Percentiles rank a stretch among this genome's conserved stretches.
These are phyloP conservation scores for Solanum gandarillasii DNA, from an alignment of 257 asterid genomes.

Conservation along the genomic window DNA sequence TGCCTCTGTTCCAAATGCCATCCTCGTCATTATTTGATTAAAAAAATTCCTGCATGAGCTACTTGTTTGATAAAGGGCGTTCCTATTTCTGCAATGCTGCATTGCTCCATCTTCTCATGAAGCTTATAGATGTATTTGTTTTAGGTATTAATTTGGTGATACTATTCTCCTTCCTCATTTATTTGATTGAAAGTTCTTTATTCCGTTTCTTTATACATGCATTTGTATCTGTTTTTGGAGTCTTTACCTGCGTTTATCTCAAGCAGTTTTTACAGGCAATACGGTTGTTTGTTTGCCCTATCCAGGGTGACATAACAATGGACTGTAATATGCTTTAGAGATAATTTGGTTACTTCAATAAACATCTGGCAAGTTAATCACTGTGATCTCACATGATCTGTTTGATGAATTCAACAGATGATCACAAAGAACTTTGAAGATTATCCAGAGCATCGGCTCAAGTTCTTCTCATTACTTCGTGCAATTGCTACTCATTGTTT, in stretches of 20 bases:
- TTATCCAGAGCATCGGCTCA: constrained; percentile 98
- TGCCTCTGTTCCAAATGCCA: neutral
- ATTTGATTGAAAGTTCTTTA: neutral
- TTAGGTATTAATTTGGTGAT: neutral
- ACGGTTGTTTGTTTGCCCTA: neutral
- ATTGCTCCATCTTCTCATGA: neutral
- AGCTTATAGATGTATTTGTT: neutral
- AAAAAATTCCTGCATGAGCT: neutral
- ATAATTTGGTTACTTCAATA: neutral
- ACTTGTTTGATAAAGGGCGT: neutral
- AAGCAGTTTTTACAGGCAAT: neutral
- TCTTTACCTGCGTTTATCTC: neutral
- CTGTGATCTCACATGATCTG: neutral
- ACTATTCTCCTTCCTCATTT: neutral
- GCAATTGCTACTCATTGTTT: constrained; percentile 95
- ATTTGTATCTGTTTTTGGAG: neutral
- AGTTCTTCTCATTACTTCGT: constrained; percentile 84
- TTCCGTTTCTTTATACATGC: neutral
- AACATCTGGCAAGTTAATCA: neutral
- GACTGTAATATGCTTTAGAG: neutral
- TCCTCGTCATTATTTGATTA: neutral
- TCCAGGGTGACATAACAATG: neutral
- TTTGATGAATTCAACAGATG: constrained; percentile 48
- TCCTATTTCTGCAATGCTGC: neutral
- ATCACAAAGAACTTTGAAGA: constrained; percentile 95